A percentile compares a stretch with the other conserved stretches of the same genome.
Evolutionary conservation across 345 rosid genomes (phyloP).

Genomic region (Pugionium cornutum): DNA sequence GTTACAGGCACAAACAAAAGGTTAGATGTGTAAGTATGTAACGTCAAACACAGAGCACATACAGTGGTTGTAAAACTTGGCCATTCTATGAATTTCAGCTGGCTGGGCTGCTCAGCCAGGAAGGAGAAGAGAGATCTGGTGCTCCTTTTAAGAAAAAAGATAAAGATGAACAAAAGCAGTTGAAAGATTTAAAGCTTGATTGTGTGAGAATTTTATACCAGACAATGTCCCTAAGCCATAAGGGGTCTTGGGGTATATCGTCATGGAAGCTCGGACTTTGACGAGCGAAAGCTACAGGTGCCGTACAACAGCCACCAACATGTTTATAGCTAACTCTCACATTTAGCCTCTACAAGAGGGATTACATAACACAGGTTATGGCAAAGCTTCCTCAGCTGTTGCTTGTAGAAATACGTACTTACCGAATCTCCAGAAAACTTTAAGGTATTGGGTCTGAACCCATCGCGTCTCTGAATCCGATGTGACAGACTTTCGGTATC

Average conservation of each 20-base stretch:
- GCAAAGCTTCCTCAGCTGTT: neutral
- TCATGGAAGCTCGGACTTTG: constrained; percentile 37
- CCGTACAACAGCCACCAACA: constrained; percentile 12
- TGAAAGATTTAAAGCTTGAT: neutral
- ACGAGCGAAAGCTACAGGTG: constrained; percentile 32
- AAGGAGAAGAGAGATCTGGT: constrained; percentile 51
- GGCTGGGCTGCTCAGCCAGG: constrained; percentile 76
- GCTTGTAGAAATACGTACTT: neutral
- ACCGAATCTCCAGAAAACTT: constrained; percentile 18
- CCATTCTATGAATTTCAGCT: constrained; percentile 85
- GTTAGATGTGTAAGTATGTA: constrained; percentile 1
- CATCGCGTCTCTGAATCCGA: constrained; percentile 14
- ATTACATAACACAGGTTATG: neutral
- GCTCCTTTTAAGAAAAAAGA: constrained; percentile 44
- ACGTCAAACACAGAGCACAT: constrained; percentile 25
- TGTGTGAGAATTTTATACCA: constrained; percentile 42
- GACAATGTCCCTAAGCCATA: constrained; percentile 51
- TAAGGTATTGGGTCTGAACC: constrained; percentile 20
- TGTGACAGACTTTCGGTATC: constrained; percentile 7
- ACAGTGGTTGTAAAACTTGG: constrained; percentile 74
- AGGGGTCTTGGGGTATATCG: constrained; percentile 46
- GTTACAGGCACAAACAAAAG: neutral
- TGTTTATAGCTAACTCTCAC: constrained; percentile 30
- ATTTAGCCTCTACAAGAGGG: constrained; percentile 20
- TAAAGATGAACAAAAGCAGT: neutral